Evolutionary conservation across 768 basidiomycete species (phyloP), one percentile per base, ranked within the genome.

Genomic region (Lactarius indigo): DNA sequence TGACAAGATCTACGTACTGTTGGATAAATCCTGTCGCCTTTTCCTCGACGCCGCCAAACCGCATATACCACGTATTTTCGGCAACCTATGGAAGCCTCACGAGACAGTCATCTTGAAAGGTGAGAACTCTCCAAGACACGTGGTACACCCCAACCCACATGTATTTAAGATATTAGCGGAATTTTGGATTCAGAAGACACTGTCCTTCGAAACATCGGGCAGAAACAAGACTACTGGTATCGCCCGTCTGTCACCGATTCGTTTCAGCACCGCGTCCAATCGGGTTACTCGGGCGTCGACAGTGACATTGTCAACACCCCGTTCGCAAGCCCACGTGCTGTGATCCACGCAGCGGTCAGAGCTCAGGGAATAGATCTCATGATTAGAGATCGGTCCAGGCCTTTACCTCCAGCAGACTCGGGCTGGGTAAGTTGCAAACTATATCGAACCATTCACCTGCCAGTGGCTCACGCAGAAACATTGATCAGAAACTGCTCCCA

Each of bases 21-120:
- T 39, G 18, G 35, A 62, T 35, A 50, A 54, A 28, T 35, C 26
- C 61, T 54, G 33, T 23, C 61, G 50, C 15, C 35, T 62, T 18
- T 54, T 37, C 28, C 50, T 62, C 31, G 35, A 54, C 37, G 26
- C 9, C 20, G 20, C 42, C 10, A 8, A 30, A 33, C 31, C 31
- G 5, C 20, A 20, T 7, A n/a, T n/a, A 26, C 61, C 33, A 9
- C 47, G 35, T 15, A 23, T 54, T 20, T 62, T 54, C 9, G 50
- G 59, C 4, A 65, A 65, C 8, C 9, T 65, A 23, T 65, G 64
- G 64, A 54, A 60, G 26, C 64, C 64, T 12, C 28, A 23, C 2
- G 5, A 41, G 28, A 41, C 28, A 9, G 35, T 65, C 30, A 60
- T 65, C 37, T 39, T 65, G 33, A 65, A 65, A 52, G 61, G 61